Evolutionary conservation across 441 rosid genomes (phyloP), one percentile per base, ranked within the genome.

Genomic region (Francoa sonchifolia): DNA sequence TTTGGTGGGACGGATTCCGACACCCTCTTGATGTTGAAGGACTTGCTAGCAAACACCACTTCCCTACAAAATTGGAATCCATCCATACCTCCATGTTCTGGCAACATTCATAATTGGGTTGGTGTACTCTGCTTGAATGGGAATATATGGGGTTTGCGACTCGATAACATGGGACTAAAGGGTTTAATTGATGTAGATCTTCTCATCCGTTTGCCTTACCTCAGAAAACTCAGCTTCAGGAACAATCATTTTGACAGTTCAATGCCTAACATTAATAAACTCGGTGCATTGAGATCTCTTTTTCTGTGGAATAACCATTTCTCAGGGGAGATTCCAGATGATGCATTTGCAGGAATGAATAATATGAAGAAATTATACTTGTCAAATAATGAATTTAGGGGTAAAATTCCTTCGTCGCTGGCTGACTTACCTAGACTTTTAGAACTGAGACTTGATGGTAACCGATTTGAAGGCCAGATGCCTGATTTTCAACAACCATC

Each of bases 161-260:
- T 90, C 6, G 96, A 90, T 57, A 69, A 63, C 16, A 68, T 69
- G 77, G 69, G 64, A 1, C 59, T 90, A 20, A 12, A 55, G 0
- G 99, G 99, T 8, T 23, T 28, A 14, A 56, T 83, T 5, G 67
- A 70, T 29, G 39, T 80, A 0, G 80, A 71, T 26, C 33, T 74
- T 4, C 77, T 90, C 1, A 35, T 3, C n/a, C 23, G 58, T 6
- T 56, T 90, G 61, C 54, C 52, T 25, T 32, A 34, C 5, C 45
- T 90, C 49, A 77, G 94, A 8, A 72, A 75, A 0, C 2, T 90
- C 9, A 86, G 96, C 58, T 65, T 86, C 18, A 75, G 66, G 94
- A 74, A 79, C 69, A 90, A 90, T 28, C 30, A 62, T 5, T 72
- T 90, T 17, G 59, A 48, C 0, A 93, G 95, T 13, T 47, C 65